These are phyloP conservation scores for Cryphonectria japonica DNA, from an alignment of 2,329 filamentous ascomycete species.

Conservation along the genomic window DNA sequence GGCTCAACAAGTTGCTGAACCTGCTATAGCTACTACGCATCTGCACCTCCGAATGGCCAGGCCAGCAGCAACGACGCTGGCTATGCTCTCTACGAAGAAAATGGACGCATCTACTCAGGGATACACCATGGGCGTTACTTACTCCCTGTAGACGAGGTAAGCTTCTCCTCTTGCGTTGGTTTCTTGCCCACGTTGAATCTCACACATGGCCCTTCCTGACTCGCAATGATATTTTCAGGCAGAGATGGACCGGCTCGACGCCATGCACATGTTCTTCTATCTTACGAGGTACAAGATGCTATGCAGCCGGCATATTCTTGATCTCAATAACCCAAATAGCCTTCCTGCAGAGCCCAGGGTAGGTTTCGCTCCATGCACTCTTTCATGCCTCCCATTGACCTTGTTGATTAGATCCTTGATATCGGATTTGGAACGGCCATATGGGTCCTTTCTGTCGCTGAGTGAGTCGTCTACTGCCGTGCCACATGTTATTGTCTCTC, in stretches of 20 bases:
- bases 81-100: slow-evolving; percentile 42
- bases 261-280: slow-evolving; percentile 63
- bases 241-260: slow-evolving; percentile 65
- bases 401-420: slow-evolving; percentile 52
- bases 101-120: slow-evolving; percentile 60
- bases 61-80: slow-evolving; percentile 2
- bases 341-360: slow-evolving; percentile 14
- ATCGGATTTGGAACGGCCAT: slow-evolving; percentile 88
- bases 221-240: slow-evolving; percentile 37
- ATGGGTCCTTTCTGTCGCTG: slow-evolving; percentile 86
- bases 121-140: slow-evolving; percentile 61
- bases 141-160: slow-evolving; percentile 63
- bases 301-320: slow-evolving; percentile 20
- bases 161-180: slow-evolving; percentile 16
- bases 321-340: slow-evolving; percentile 3
- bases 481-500: slow-evolving; percentile 30
- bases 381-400: neutral
- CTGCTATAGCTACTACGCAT: slow-evolving; percentile 16
- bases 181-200: neutral
- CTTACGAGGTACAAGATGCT: slow-evolving; percentile 48
- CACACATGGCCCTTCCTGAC: neutral
- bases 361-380: neutral
- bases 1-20: neutral
- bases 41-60: slow-evolving; percentile 21
- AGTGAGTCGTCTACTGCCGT: slow-evolving; percentile 54